Percentiles rank a stretch among this genome's conserved stretches.
phyloP scores from a whole-genome alignment of 2,329 filamentous ascomycete species.

The Fusarium heterosporum region DNA sequence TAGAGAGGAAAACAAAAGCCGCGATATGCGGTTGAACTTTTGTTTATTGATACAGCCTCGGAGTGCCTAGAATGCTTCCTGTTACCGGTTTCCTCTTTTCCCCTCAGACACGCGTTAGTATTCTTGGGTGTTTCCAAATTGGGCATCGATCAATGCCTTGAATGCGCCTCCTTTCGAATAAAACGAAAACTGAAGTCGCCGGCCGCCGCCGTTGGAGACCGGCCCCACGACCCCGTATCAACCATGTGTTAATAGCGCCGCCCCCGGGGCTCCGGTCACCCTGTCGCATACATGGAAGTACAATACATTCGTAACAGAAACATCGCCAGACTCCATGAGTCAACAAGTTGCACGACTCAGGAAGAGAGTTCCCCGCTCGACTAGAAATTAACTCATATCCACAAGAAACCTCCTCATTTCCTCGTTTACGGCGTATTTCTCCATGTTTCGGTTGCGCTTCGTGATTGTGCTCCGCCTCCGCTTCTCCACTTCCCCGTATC shows the following conservation, averaged over 20 bases:
- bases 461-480: slow-evolving; percentile 15
- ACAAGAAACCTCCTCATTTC: slow-evolving; percentile 6
- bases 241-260: slow-evolving; percentile 11
- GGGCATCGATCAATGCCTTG: slow-evolving; percentile 23
- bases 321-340: slow-evolving; percentile 26
- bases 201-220: slow-evolving; percentile 33
- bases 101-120: slow-evolving; percentile 11
- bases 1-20: not conserved
- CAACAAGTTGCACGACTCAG: slow-evolving; percentile 22
- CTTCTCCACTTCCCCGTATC: slow-evolving; percentile 26
- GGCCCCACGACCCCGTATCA: slow-evolving; percentile 20
- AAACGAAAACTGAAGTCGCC: slow-evolving; percentile 19
- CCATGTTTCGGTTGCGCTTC: slow-evolving; percentile 19
- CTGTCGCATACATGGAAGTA: slow-evolving; percentile 10
- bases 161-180: not conserved
- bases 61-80: slow-evolving; percentile 3
- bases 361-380: not conserved
- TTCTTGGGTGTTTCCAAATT: slow-evolving; percentile 6
- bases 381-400: slow-evolving; percentile 20
- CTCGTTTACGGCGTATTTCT: slow-evolving; percentile 9
- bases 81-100: slow-evolving; percentile 12
- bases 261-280: slow-evolving; percentile 29
- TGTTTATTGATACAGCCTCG: not conserved
- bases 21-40: slow-evolving; percentile 13
- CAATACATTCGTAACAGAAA: slow-evolving; percentile 16